Conservation (phyloP, 2,329 filamentous ascomycete genomes). For the Ascochyta rabiei region DNA sequence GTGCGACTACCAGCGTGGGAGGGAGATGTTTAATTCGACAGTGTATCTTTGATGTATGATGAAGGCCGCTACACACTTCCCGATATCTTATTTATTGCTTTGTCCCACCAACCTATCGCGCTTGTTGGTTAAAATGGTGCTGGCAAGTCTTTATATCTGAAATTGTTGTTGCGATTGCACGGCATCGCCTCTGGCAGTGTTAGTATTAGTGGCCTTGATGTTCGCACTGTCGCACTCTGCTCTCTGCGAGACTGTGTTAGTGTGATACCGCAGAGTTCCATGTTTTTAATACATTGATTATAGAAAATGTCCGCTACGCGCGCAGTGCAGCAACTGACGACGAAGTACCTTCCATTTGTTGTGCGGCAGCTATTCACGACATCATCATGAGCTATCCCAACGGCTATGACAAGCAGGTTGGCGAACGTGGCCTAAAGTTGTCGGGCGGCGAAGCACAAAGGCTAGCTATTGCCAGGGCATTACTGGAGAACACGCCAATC, state of each 20-base stretch:
- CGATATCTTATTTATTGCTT: background rate
- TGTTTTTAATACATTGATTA: background rate
- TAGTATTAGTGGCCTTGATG: background rate
- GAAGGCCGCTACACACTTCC: background rate
- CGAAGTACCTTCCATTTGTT: background rate
- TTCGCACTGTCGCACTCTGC: background rate
- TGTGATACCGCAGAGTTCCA: background rate
- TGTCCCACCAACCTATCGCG: background rate
- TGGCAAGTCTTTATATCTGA: background rate
- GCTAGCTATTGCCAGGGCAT: slow-evolving; percentile 58
- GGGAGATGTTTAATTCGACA: background rate
- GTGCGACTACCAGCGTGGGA: background rate
- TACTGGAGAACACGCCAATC: slow-evolving; percentile 6
- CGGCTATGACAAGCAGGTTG: background rate
- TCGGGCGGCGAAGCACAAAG: slow-evolving; percentile 68
- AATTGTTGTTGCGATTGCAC: background rate
- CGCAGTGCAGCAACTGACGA: background rate
- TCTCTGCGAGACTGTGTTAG: background rate
- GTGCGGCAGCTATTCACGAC: background rate
- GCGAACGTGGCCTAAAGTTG: background rate
- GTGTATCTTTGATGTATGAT: background rate
- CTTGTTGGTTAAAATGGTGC: background rate
- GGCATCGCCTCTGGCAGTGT: background rate
- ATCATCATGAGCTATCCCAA: background rate
- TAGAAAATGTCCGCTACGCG: background rate